Percentiles rank a stretch among this genome's conserved stretches.
Conservation (phyloP, 495 filamentous ascomycete species). For the Lophium mytilinum region DNA sequence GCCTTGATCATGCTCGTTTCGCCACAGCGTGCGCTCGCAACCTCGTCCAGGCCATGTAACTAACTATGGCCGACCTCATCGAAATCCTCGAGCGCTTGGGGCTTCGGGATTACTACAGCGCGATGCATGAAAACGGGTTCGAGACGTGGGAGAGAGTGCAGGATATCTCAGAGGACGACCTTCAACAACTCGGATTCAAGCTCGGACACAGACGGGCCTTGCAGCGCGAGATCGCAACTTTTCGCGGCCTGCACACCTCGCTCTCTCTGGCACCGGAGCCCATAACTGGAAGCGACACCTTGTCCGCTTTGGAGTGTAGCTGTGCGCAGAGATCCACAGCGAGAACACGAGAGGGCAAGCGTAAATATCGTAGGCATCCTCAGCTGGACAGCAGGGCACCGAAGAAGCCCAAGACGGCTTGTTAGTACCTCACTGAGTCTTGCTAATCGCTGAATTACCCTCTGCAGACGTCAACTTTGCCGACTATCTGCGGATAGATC, state of each 20-base stretch:
- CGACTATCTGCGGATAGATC: slow-evolving; percentile 25
- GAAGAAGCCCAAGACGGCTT: slow-evolving; percentile 29
- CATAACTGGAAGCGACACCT: not conserved
- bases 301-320: slow-evolving; percentile 11
- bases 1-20: too few relatives aligned
- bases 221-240: slow-evolving; percentile 27
- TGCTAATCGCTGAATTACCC: not conserved
- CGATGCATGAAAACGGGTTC: slow-evolving; percentile 1
- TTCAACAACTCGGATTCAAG: slow-evolving; percentile 23
- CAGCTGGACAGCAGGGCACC: slow-evolving; percentile 25
- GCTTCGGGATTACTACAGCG: not conserved
- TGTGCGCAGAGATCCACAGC: not conserved
- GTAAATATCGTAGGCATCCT: slow-evolving; percentile 28
- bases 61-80: not conserved
- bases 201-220: slow-evolving; percentile 24
- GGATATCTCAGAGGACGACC: slow-evolving; percentile 27
- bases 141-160: slow-evolving; percentile 21
- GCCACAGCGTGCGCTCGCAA: too few relatives aligned
- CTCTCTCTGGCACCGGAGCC: slow-evolving; percentile 9
- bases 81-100: not conserved
- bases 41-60: too few relatives aligned
- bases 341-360: slow-evolving; percentile 10
- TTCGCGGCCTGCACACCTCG: slow-evolving; percentile 7
- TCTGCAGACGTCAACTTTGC: slow-evolving; percentile 29
- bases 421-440: slow-evolving; percentile 2